Conservation (phyloP, 208 protist species). For the Trypanosoma congolense region DNA sequence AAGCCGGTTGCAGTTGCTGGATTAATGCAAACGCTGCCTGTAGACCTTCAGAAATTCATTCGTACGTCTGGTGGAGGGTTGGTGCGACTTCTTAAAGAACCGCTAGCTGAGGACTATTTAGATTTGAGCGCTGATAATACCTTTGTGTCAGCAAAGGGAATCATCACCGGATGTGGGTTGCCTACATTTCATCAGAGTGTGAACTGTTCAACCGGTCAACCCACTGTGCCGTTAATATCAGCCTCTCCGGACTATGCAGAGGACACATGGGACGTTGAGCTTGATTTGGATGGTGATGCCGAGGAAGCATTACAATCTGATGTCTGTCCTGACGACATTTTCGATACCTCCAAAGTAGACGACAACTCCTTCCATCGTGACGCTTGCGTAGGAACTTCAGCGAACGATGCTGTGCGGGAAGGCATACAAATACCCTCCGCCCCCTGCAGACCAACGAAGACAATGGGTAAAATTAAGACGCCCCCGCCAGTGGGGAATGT, state of each 20-base stretch:
- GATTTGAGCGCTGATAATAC: slow-evolving; percentile 20
- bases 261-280: slow-evolving; percentile 38
- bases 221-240: not conserved
- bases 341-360: slow-evolving; percentile 7
- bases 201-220: slow-evolving; percentile 4
- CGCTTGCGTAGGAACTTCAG: slow-evolving; percentile 1
- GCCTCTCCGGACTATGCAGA: slow-evolving; percentile 11
- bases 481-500: slow-evolving; percentile 16
- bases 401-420: not conserved
- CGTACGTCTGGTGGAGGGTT: slow-evolving; percentile 20
- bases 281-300: slow-evolving; percentile 40
- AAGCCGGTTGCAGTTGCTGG: slow-evolving; percentile 22
- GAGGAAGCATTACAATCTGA: slow-evolving; percentile 2
- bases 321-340: not conserved
- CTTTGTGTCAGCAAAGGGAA: slow-evolving; percentile 13
- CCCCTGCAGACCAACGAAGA: slow-evolving; percentile 11
- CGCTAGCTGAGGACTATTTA: slow-evolving; percentile 15
- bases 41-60: slow-evolving; percentile 18
- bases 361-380: slow-evolving; percentile 14
- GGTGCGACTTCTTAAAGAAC: slow-evolving; percentile 39
- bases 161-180: slow-evolving; percentile 5
- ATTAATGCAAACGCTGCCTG: slow-evolving; percentile 26
- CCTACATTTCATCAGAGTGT: slow-evolving; percentile 2
- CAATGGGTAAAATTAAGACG: slow-evolving; percentile 8
- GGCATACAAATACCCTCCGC: not conserved